Conservation (phyloP, 805 yeast genomes). For the Sungouiella blattae region DNA sequence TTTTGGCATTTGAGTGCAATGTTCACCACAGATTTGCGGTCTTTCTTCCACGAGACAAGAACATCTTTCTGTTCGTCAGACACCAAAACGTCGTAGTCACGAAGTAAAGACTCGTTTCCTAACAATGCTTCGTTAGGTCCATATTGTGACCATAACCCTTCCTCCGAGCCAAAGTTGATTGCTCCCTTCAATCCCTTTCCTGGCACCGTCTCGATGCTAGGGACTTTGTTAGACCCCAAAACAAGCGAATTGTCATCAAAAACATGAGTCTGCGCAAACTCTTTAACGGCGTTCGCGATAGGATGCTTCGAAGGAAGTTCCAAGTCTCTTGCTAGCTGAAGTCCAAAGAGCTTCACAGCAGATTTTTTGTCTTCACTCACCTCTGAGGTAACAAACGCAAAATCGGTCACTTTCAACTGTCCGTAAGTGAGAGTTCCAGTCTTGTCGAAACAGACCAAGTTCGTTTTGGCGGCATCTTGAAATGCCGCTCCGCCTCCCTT, state of each 20-base stretch:
- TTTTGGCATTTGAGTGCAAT: conserved; percentile 42
- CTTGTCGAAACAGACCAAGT: conserved; percentile 70
- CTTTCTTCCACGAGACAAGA: conserved; percentile 53
- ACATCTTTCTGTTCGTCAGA: conserved; percentile 29
- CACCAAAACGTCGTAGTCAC: conserved; percentile 42
- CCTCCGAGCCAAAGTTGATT: conserved; percentile 22
- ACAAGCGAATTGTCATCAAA: not conserved
- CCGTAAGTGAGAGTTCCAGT: conserved; percentile 79
- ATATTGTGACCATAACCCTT: conserved; percentile 28
- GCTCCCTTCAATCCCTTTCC: conserved; percentile 60
- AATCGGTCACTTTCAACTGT: conserved; percentile 54
- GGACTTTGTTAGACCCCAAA: conserved; percentile 34
- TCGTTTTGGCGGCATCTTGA: conserved; percentile 66
- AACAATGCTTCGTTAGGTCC: conserved; percentile 38
- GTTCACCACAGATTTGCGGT: conserved; percentile 61
- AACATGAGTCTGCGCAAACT: conserved; percentile 12
- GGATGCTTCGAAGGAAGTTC: conserved; percentile 70
- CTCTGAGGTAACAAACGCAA: conserved; percentile 18
- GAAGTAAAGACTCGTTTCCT: conserved; percentile 62
- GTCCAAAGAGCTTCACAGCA: conserved; percentile 20
- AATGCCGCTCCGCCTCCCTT: conserved; percentile 82
- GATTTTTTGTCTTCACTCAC: conserved; percentile 14
- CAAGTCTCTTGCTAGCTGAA: conserved; percentile 54
- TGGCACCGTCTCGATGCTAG: conserved; percentile 49
- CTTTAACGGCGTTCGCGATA: conserved; percentile 54